Evolutionary conservation across 305 asterid genomes (phyloP).

Genomic region (Fraxinus dipetala): DNA sequence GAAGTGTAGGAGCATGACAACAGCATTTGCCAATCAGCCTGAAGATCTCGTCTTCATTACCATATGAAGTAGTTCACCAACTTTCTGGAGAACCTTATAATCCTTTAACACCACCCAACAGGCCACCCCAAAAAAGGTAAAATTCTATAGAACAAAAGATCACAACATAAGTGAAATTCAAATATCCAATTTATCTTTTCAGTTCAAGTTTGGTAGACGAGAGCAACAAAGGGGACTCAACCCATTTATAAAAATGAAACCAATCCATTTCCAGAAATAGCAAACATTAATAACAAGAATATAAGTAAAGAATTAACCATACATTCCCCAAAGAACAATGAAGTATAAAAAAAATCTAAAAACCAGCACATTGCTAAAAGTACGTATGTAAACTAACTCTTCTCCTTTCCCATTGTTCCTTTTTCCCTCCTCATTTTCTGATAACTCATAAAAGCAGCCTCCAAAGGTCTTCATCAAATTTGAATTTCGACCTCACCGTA

Average conservation of each 20-base stretch:
- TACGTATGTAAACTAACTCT: not conserved
- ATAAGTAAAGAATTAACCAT: not conserved
- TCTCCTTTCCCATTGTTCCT: not conserved
- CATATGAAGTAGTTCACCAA: not conserved
- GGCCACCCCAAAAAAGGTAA: not conserved
- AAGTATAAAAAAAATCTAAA: not conserved
- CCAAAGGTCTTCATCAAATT: not conserved
- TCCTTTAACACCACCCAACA: not conserved
- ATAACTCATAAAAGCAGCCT: not conserved
- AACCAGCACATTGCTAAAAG: not conserved
- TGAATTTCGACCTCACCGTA: not conserved
- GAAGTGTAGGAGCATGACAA: not conserved
- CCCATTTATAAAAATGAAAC: not conserved
- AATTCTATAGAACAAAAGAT: not conserved
- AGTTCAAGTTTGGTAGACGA: not conserved
- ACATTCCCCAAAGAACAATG: not conserved
- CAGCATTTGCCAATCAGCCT: not conserved
- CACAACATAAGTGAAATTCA: not conserved
- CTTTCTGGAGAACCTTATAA: not conserved
- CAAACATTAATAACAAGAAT: not conserved
- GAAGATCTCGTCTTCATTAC: not conserved
- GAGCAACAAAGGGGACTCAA: not conserved
- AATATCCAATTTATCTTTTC: not conserved
- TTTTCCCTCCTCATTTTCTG: not conserved
- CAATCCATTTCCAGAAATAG: not conserved